A percentile compares a stretch with the other conserved stretches of the same genome.
phyloP scores from a whole-genome alignment of 192 early-diverging fungal species.

The Rhizophagus prolifer region DNA sequence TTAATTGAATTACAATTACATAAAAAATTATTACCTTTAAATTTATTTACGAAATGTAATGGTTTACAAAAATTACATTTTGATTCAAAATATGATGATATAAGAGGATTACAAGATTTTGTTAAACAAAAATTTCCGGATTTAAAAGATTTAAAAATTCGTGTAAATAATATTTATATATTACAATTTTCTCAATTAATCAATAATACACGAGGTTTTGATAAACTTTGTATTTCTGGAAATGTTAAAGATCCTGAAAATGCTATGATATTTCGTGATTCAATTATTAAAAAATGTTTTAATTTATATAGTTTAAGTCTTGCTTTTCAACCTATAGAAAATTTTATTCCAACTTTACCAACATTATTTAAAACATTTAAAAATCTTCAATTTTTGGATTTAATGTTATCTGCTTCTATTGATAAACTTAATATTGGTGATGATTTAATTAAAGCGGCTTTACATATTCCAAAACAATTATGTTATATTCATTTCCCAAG shows the following conservation, averaged over 20 bases:
- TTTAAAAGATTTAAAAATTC: neutral
- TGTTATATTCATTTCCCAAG: neutral
- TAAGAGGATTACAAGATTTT: neutral
- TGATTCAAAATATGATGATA: neutral
- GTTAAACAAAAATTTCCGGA: neutral
- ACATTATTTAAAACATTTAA: neutral
- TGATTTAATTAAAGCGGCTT: neutral
- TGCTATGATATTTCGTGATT: neutral
- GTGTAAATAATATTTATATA: neutral
- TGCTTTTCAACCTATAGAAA: neutral
- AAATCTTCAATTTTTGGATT: neutral
- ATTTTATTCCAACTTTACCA: neutral
- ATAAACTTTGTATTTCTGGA: neutral
- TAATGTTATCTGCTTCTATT: neutral
- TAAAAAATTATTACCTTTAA: neutral
- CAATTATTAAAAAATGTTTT: neutral
- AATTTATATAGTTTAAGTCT: neutral
- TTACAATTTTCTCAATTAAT: neutral
- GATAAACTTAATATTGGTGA: neutral
- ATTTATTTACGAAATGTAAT: neutral
- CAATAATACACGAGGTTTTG: neutral
- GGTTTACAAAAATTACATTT: neutral
- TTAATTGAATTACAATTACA: neutral
- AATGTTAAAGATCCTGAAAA: neutral
- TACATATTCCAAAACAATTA: neutral